These are phyloP conservation scores for Fraxinus baroniana DNA, from an alignment of 305 asterid species.

Conservation along the genomic window DNA sequence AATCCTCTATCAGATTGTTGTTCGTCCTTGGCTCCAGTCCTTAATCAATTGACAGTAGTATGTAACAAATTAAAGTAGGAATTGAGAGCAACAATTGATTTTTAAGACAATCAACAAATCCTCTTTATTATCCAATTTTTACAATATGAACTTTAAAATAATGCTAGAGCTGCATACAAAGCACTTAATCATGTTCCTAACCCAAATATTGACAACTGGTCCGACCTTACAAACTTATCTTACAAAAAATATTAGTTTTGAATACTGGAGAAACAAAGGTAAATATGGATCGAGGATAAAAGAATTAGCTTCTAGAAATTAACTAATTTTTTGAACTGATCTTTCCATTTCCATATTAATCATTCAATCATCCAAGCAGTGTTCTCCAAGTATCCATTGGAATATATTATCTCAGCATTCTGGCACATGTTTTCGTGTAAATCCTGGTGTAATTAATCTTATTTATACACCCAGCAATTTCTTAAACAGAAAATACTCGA, in stretches of 20 bases:
- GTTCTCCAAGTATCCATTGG: not conserved
- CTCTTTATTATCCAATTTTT: not conserved
- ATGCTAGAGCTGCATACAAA: not conserved
- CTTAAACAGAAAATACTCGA: not conserved
- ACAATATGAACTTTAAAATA: not conserved
- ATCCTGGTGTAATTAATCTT: not conserved
- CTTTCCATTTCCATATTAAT: not conserved
- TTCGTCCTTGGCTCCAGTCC: not conserved
- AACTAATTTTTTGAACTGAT: not conserved
- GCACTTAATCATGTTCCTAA: not conserved
- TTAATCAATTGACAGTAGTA: not conserved
- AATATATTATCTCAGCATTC: not conserved
- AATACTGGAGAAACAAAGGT: not conserved
- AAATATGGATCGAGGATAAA: not conserved
- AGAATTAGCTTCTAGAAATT: not conserved
- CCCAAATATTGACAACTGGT: not conserved
- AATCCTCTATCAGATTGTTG: not conserved
- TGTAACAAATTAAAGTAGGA: not conserved
- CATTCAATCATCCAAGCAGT: not conserved
- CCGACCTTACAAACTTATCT: not conserved
- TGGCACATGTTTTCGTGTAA: not conserved
- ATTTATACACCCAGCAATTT: not conserved
- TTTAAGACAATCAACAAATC: not conserved
- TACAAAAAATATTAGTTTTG: not conserved
- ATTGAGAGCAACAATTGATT: not conserved